phyloP scores from a whole-genome alignment of 805 yeast genomes.

The Aciculoconidium aculeatum region DNA sequence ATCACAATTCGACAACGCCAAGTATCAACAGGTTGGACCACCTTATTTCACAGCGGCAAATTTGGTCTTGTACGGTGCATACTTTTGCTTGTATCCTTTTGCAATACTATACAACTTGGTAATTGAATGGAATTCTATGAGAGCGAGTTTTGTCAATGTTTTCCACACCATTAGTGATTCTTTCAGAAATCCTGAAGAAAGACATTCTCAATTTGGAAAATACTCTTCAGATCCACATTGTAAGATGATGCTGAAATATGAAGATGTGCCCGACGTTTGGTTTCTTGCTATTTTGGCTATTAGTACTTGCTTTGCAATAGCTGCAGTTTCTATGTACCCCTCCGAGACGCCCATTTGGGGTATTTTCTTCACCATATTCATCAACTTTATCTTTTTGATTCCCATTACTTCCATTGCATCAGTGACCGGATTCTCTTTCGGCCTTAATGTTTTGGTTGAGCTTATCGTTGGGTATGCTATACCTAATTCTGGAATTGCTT shows the following conservation, averaged over 20 bases:
- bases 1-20: conserved; percentile 39
- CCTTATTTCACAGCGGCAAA: conserved; percentile 64
- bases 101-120: conserved; percentile 43
- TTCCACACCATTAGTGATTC: conserved; percentile 24
- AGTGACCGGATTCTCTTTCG: conserved; percentile 54
- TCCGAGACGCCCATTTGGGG: conserved; percentile 62
- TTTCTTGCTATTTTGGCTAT: conserved; percentile 41
- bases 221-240: conserved; percentile 48
- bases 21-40: conserved; percentile 53
- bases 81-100: conserved; percentile 51
- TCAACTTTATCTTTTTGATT: conserved; percentile 49
- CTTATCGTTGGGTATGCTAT: conserved; percentile 59
- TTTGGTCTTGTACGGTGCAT: conserved; percentile 52
- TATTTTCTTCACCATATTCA: conserved; percentile 48
- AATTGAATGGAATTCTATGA: conserved; percentile 41
- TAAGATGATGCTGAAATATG: conserved; percentile 51
- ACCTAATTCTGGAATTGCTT: conserved; percentile 56
- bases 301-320: conserved; percentile 39
- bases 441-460: conserved; percentile 58
- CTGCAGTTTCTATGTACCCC: conserved; percentile 41
- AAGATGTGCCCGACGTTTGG: conserved; percentile 77
- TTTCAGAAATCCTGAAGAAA: conserved; percentile 12
- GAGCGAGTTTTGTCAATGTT: conserved; percentile 31
- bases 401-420: conserved; percentile 62
- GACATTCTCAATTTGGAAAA: conserved; percentile 15